Conservation (phyloP, 148 eudicot species). For the Cornus kousa region DNA sequence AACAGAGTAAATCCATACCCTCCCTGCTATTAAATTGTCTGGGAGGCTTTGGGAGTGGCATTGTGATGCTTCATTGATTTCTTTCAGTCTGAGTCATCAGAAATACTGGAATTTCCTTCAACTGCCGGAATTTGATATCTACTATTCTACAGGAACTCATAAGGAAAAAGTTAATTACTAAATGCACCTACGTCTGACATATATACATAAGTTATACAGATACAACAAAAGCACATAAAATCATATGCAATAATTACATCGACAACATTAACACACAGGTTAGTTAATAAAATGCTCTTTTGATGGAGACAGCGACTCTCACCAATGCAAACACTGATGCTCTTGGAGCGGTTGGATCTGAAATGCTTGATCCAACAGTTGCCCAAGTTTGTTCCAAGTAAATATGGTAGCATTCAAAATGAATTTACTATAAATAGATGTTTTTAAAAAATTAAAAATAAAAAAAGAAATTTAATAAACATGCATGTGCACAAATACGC, state of each 20-base stretch:
- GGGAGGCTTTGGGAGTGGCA: constrained; percentile 78
- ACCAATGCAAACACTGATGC: constrained; percentile 24
- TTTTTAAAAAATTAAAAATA: no score
- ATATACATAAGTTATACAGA: neutral
- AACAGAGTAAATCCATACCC: constrained; percentile 33
- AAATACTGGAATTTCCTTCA: constrained; percentile 57
- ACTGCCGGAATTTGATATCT: constrained; percentile 51
- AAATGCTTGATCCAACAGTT: constrained; percentile 44
- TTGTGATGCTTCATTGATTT: constrained; percentile 71
- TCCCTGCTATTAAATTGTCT: constrained; percentile 58
- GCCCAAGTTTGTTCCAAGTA: constrained; percentile 3
- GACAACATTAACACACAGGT: constrained; percentile 2
- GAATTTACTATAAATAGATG: no score
- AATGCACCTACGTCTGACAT: neutral
- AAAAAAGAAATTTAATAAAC: neutral
- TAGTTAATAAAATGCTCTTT: no score
- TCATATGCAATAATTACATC: neutral
- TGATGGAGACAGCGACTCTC: constrained; percentile 35
- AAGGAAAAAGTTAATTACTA: neutral
- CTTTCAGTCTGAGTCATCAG: constrained; percentile 56
- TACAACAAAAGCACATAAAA: neutral
- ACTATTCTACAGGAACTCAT: constrained; percentile 47
- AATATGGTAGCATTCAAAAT: no score
- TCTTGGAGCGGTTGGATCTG: constrained; percentile 56
- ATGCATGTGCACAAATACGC: neutral